These are phyloP conservation scores for Pterulicium gracile DNA, from an alignment of 1,284 basidiomycete genomes.

Conservation along the genomic window DNA sequence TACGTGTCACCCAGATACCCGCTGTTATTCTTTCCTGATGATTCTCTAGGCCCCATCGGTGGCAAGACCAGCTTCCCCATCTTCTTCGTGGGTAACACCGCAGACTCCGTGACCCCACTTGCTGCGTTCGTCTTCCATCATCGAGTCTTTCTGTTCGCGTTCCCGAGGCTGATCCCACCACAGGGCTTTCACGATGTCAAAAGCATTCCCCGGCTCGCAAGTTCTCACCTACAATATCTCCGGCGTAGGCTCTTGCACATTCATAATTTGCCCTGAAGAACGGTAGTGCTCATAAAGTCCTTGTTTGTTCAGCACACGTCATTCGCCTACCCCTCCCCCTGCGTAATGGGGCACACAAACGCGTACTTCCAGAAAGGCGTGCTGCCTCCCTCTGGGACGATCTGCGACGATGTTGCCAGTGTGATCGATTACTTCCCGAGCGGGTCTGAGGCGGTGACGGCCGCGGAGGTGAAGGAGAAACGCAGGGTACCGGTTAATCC, in stretches of 20 bases:
- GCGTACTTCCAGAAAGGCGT: slow-evolving; percentile 18
- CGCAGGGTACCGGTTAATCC: too few species aligned
- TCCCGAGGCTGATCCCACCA: too few species aligned
- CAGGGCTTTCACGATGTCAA: background rate
- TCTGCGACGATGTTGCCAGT: slow-evolving; percentile 15
- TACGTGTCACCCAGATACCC: background rate
- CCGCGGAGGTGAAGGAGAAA: too few species aligned
- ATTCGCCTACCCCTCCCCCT: slow-evolving; percentile 14
- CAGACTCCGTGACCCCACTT: slow-evolving; percentile 2
- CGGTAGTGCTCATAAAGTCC: too few species aligned
- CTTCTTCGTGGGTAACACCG: slow-evolving; percentile 1
- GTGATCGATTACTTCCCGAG: slow-evolving; percentile 8
- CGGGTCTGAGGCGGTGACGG: too few species aligned
- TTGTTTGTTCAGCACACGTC: slow-evolving; percentile 7
- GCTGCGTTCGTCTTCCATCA: background rate
- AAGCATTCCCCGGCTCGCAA: background rate
- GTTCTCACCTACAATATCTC: background rate
- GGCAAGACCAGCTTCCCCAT: slow-evolving; percentile 3
- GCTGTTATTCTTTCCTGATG: too few species aligned
- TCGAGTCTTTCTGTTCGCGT: too few species aligned
- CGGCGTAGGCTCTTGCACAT: background rate
- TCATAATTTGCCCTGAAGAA: too few species aligned
- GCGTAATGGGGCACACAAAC: slow-evolving; percentile 11
- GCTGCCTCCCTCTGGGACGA: slow-evolving; percentile 15
- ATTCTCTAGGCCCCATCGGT: background rate